Evolutionary conservation across 1,139 yeast genomes (phyloP), one percentile per base, ranked within the genome.

Genomic region (Taiozyma onychis): DNA sequence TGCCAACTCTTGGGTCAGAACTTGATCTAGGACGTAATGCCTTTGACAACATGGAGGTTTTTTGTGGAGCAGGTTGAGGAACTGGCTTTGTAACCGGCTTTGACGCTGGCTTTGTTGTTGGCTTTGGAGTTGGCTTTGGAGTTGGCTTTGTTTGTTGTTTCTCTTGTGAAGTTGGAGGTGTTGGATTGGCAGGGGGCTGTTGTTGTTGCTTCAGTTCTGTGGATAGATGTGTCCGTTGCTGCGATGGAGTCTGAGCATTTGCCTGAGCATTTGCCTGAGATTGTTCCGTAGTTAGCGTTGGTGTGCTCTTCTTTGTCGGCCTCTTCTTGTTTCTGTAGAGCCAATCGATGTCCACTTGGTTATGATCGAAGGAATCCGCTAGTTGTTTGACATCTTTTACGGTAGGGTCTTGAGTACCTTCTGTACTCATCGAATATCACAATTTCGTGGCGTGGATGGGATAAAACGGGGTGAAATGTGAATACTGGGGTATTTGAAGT

Each of bases 291-390:
- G 49, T 28, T 13, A 44, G 16, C 11, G 37, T 11, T 26, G 42
- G 39, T 14, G 44, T 22, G 21, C 39, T 27, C 39, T 44, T 51
- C 57, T 73, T 75, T 59, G 77, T 79, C 46, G 76, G 71, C 59
- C 69, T 83, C 80, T 51, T 72, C 67, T 78, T 81, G 27, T 85
- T 88, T 54, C 89, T 69, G 59, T 84, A 83, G 27, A 84, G 67
- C 91, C 91, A 85, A 59, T 84, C 90, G 13, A 85, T 88, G 61
- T 85, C 90, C 41, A 85, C 85, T 83, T 54, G 6, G 52, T 28
- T 44, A 13, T 44, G 41, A 11, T 37, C 41, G 4, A 37, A 37
- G 11, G 41, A 37, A 37, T 37, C 24, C 6, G 18, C 41, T 18
- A 37, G 7, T 37, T 37, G 24, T 37, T 37, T 37, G 7, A 37